phyloP scores from a whole-genome alignment of 441 rosid genomes.

The Adansonia madagascariensis region DNA sequence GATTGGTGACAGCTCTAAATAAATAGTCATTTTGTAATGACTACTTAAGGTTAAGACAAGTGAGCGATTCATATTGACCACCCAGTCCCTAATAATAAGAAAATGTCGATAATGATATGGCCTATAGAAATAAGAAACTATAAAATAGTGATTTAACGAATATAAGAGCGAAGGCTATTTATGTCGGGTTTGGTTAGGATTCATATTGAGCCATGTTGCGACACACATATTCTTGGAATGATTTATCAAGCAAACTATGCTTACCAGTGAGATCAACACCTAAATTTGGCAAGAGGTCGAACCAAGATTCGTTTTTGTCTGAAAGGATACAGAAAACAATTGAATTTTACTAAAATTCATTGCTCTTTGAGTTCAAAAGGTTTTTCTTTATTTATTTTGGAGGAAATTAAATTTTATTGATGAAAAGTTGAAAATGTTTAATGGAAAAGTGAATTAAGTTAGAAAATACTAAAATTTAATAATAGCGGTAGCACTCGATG shows the following conservation, averaged over 20 bases:
- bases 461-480: constrained; percentile 53
- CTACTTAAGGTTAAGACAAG: too few relatives aligned
- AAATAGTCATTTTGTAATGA: too few relatives aligned
- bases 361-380: not conserved
- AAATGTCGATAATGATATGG: too few relatives aligned
- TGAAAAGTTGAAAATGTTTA: not conserved
- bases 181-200: too few relatives aligned
- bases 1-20: too few relatives aligned
- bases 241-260: not conserved
- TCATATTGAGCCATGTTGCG: too few relatives aligned
- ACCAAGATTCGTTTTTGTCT: not conserved
- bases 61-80: too few relatives aligned
- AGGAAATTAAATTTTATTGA: too few relatives aligned
- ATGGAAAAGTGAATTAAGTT: not conserved
- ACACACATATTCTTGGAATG: not conserved
- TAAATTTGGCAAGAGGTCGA: not conserved
- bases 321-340: not conserved
- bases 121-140: too few relatives aligned
- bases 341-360: not conserved
- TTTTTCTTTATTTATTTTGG: not conserved
- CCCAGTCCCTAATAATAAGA: too few relatives aligned
- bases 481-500: constrained; percentile 95
- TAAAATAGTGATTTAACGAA: too few relatives aligned
- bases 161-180: too few relatives aligned
- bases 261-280: not conserved